A percentile compares a stretch with the other conserved stretches of the same genome.
These are phyloP conservation scores for Aspergillus unguis DNA, from an alignment of 2,329 filamentous ascomycete genomes.

Conservation along the genomic window DNA sequence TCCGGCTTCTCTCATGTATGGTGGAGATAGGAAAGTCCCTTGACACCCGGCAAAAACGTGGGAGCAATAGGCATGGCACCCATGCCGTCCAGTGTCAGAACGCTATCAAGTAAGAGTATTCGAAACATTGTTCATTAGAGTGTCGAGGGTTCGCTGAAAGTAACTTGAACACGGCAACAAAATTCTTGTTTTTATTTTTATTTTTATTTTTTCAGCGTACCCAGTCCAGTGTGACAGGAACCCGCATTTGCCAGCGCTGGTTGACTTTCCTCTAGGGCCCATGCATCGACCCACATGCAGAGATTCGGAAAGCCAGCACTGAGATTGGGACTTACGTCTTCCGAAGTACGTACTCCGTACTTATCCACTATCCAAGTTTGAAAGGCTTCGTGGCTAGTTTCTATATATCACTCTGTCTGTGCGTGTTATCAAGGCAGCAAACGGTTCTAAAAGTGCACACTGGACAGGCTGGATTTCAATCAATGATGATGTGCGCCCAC, in stretches of 20 bases:
- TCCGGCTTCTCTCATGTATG: background rate
- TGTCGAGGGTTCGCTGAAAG: background rate
- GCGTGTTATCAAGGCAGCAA: slow-evolving; percentile 3
- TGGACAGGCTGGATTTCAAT: slow-evolving; percentile 1
- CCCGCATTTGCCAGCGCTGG: slow-evolving; percentile 1
- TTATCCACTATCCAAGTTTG: background rate
- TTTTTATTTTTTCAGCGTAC: no score
- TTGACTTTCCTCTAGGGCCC: background rate
- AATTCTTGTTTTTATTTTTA: background rate
- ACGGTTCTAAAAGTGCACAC: slow-evolving; percentile 1
- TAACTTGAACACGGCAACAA: background rate
- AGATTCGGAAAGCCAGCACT: background rate
- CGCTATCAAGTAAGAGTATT: background rate
- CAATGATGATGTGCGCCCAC: background rate
- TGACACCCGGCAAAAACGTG: background rate
- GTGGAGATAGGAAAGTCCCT: background rate
- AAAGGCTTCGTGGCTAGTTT: background rate
- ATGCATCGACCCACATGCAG: slow-evolving; percentile 9
- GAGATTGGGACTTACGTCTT: background rate
- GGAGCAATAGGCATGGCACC: background rate
- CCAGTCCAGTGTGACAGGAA: slow-evolving; percentile 1
- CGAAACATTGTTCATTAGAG: background rate
- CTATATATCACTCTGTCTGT: slow-evolving; percentile 6
- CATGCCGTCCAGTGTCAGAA: background rate
- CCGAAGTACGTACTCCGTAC: background rate